Percentiles rank a stretch among this genome's conserved stretches.
Conservation (phyloP, 208 protist species). For the Trypanosomatidae sp. region DNA sequence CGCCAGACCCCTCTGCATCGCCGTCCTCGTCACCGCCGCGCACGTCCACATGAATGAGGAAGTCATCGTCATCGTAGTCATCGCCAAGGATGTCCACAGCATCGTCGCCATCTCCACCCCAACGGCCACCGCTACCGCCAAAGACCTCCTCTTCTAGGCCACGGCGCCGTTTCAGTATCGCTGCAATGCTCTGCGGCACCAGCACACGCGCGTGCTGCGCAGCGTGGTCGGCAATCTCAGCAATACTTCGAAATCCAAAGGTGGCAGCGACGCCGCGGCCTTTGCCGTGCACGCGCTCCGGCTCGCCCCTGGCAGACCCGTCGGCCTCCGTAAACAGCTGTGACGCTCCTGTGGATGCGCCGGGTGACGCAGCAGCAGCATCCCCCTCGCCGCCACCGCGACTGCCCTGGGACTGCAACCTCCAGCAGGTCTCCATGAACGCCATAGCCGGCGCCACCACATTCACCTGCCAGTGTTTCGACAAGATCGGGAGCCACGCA, state of each 20-base stretch:
- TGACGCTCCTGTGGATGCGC: neutral
- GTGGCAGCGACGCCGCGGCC: slow-evolving; percentile 50
- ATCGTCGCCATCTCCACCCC: slow-evolving; percentile 13
- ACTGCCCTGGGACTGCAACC: slow-evolving; percentile 18
- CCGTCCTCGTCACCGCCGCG: slow-evolving; percentile 20
- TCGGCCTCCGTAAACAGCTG: slow-evolving; percentile 17
- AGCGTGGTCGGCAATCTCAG: slow-evolving; percentile 42
- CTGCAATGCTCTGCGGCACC: slow-evolving; percentile 57
- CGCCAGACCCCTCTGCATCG: neutral
- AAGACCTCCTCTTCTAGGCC: slow-evolving; percentile 24
- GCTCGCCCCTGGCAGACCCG: neutral
- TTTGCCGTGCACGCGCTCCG: slow-evolving; percentile 9
- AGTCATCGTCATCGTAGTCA: slow-evolving; percentile 61
- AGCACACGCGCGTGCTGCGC: slow-evolving; percentile 43
- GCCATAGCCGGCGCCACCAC: slow-evolving; percentile 44
- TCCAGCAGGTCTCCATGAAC: slow-evolving; percentile 48
- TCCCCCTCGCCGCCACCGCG: neutral
- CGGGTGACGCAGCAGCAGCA: neutral
- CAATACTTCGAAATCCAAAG: slow-evolving; percentile 65
- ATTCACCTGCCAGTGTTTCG: slow-evolving; percentile 44
- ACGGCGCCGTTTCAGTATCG: slow-evolving; percentile 33
- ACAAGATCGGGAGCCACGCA: slow-evolving; percentile 71
- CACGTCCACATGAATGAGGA: slow-evolving; percentile 67
- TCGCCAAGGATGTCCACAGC: slow-evolving; percentile 23
- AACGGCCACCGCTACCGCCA: slow-evolving; percentile 6